Base-by-base conservation (phyloP, 2,329 filamentous ascomycete genomes). In the Hypoxylon sp. region DNA sequence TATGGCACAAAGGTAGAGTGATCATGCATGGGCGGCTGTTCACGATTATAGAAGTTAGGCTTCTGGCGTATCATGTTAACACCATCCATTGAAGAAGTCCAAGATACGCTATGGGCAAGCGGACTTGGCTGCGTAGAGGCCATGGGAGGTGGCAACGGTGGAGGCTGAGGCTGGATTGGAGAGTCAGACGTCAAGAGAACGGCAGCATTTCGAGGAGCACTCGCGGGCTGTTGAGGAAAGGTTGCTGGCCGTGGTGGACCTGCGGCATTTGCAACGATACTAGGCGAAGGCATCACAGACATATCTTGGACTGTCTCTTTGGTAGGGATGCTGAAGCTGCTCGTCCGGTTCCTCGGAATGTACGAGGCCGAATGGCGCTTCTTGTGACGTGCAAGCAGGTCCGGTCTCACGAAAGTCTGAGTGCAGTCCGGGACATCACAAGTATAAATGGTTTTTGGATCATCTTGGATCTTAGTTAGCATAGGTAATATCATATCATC, bases 371-470 rank as follows among this genome's bases (percentile, higher is more conserved):
- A 89, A 75, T 91, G 89, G 28, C 89, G 86, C 77, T 89, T 90
- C 74, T 87, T 85, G 78, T 91, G 89, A 38, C 89, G 87, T 52
- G 90, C 84, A 71, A 93, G 88, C 43, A 95, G 85, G 77, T 95
- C 93, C 74, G 91, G 89, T 52, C 93, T 89, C 41, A 95, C 92
- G 76, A 95, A 96, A 68, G 89, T 87, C 66, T 93, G 90, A 63
- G 89, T 86, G 79, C 93, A 96, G 65, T 89, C 90, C 7, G 89
- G 87, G 62, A 92, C 88, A 77, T 94, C 90, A 81, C 93, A 96
- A 61, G 84, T 83, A 79, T 91, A 94, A 71, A 94, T 93, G 75
- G 93, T 90, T 80, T 93, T 93, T 30, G 92, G 92, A 48, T 89
- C 89, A 80, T 96, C 92, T 93, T 71, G 28, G 63, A 23, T 38